Conservation (phyloP, 345 rosid genomes). For the Linum usitatissimum region DNA sequence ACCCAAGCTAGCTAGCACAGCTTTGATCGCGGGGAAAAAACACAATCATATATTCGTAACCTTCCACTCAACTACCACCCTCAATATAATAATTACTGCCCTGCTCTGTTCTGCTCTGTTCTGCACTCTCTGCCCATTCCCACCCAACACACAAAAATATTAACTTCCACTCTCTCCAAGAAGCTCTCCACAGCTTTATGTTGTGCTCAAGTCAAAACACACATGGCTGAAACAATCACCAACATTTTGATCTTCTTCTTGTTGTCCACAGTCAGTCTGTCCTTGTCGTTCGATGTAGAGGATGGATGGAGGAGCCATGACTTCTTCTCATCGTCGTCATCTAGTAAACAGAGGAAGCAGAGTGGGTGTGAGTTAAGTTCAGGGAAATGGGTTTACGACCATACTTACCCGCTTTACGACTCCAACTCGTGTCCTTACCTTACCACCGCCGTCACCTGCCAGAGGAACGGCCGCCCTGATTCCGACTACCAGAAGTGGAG, state of each 20-base stretch:
- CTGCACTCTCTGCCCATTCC: not conserved
- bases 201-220: not conserved
- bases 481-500: conserved; percentile 82
- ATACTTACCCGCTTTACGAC: conserved; percentile 74
- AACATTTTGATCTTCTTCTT: not conserved
- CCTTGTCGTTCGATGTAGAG: conserved; percentile 20
- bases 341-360: not conserved
- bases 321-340: not conserved
- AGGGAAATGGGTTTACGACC: conserved; percentile 75
- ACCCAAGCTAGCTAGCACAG: not conserved
- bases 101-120: not conserved
- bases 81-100: not conserved
- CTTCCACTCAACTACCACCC: not conserved
- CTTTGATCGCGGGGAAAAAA: not conserved
- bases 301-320: conserved; percentile 22
- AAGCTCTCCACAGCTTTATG: not conserved
- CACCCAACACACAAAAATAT: not conserved
- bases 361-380: conserved; percentile 47
- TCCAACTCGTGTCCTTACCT: conserved; percentile 62
- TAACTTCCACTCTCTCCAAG: not conserved
- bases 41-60: not conserved
- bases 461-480: conserved; percentile 86
- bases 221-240: not conserved
- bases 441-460: conserved; percentile 66
- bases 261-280: conserved; percentile 15